Evolutionary conservation across 257 asterid species (phyloP).

Genomic region (Nicotiana noctiflora): DNA sequence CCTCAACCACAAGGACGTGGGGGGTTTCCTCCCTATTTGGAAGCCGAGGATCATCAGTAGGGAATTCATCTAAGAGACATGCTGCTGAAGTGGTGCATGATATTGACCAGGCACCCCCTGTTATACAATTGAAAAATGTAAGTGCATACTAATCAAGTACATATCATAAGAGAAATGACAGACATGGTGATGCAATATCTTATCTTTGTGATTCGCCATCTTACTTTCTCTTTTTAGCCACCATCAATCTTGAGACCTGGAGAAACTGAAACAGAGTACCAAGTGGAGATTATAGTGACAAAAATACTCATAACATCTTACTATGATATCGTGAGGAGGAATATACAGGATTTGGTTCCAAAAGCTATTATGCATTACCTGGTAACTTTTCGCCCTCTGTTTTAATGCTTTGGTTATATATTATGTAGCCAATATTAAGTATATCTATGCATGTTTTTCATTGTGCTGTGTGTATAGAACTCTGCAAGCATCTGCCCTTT

Average conservation of each 20-base stretch:
- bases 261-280: slow-evolving; percentile 45
- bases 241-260: slow-evolving; percentile 47
- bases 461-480: not conserved
- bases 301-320: slow-evolving; percentile 54
- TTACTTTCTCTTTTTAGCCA: slow-evolving; percentile 26
- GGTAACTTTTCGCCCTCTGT: slow-evolving; percentile 11
- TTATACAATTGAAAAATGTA: slow-evolving; percentile 6
- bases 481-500: not conserved
- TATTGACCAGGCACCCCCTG: slow-evolving; percentile 6
- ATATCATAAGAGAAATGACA: not conserved
- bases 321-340: slow-evolving; percentile 57
- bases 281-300: slow-evolving; percentile 47
- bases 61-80: slow-evolving; percentile 6
- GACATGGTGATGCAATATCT: not conserved
- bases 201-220: not conserved
- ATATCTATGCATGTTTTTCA: not conserved
- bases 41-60: not conserved
- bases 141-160: not conserved
- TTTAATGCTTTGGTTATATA: not conserved
- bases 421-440: not conserved
- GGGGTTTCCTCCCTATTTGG: slow-evolving; percentile 16
- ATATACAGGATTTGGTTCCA: slow-evolving; percentile 58
- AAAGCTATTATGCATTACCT: slow-evolving; percentile 76
- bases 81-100: not conserved
- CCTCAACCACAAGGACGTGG: slow-evolving; percentile 12